Base-by-base conservation (phyloP, 352 stramenopile species). In the Pythium utonaiense region DNA sequence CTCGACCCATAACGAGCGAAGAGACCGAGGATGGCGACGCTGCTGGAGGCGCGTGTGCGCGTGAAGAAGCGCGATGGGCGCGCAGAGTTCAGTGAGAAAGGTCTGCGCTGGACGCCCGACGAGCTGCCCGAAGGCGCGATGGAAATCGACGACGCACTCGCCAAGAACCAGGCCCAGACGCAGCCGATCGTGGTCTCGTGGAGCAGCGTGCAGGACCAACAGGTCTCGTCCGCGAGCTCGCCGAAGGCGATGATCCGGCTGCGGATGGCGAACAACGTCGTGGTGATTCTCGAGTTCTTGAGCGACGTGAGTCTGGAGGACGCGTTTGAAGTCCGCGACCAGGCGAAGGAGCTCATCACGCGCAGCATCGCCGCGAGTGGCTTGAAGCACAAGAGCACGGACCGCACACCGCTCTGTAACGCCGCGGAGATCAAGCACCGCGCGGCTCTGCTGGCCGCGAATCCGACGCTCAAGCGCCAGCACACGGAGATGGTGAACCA, bases 401-500 rank as follows among this genome's bases (percentile, higher is more conserved):
- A 82, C 44, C 68, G 74, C 38, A 73, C 73, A 36, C 69, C 80
- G 51, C 67, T 91, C 17, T 89, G 80, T 57, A 93, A 82, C 57
- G 68, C 80, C 33, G 75, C 76, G 13, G 86, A 95, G 70, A 91
- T 91, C 67, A 93, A 95, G 67, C 83, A 93, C 63, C 83, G 86
- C 36, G 83, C 83, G 13, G 83, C 82, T 21, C 61, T 95, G 33
- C 66, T 95, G 19, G 83, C 84, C 8, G 73, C 82, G 30, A 86
- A 88, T 42, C 73, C 80, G 36, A 86, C 79, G 24, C 82, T 95
- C 22, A 95, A 95, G 62, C 71, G 86, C 6, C 86, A 95, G 54
- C 83, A 95, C 62, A 91, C 70, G 14, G 86, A 95, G 62, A 95
- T 95, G 86, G 86, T 95, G 47, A 91, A 89, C 66, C 77, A 91